Base-by-base conservation (phyloP, 1,284 basidiomycete species). In the Malassezia brasiliensis region DNA sequence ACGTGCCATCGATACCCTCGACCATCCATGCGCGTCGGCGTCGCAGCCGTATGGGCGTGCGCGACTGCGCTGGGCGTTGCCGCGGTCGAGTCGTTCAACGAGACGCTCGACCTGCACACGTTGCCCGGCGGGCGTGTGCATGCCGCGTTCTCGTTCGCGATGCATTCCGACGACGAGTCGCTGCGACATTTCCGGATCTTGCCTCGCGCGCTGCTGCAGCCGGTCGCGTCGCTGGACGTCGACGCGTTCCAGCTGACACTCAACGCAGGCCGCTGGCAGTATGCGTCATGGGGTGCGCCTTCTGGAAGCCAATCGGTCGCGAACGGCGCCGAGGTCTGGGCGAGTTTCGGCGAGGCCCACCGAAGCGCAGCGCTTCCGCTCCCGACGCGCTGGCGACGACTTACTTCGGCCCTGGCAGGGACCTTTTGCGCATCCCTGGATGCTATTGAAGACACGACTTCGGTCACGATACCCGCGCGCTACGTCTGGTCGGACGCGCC, bases 391-490 rank as follows among this genome's bases (percentile, higher is more conserved):
- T 96, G 91, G 90, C 81, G 81, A 59, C 85, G 83, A 4, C 80
- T 94, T 3, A 85, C 89, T 11, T 90, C 93, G 65, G 85, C 88
- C 1, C 79, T 96, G 0, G 86, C 90, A 0, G 91, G 93, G 9
- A 78, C 96, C 10, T 96, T 98, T 77, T 96, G 94, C 68, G 87
- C 91, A 2, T 90, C 88, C 4, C 79, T 96, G 0, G 88, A 86
- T 17, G 66, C 72, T 11, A 42, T 75, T 22, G 72, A 71, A 46
- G 58, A 57, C 11, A 42, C 53, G 41, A 60, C 55, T 19, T 69
- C 65, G 0, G 56, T 65, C 1, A 14, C 14, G 25, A 19, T 45
- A 12, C 42, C 42, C 11, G 42, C 42, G 15, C 22, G n/a, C 15
- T 45, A 45, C 32, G 42, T 31, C 5, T 45, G 42, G 42, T 20